A percentile compares a stretch with the other conserved stretches of the same genome.
phyloP scores from a whole-genome alignment of 768 basidiomycete genomes.

The Lenzites betulinus region DNA sequence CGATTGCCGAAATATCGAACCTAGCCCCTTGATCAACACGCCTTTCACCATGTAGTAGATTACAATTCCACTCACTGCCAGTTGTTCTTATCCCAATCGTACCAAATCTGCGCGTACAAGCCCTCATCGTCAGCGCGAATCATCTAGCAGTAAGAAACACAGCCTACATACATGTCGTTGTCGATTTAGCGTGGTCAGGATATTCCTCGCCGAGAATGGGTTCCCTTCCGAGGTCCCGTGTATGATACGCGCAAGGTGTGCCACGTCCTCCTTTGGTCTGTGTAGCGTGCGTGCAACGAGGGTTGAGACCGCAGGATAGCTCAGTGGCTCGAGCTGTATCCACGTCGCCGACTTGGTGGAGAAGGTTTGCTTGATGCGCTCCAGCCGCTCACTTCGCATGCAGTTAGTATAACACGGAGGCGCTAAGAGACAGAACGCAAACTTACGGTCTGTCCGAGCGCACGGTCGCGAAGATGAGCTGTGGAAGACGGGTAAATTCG shows the following conservation, averaged over 20 bases:
- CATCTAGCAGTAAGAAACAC: not conserved
- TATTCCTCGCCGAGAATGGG: slow-evolving; percentile 67
- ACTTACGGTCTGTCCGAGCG: slow-evolving; percentile 57
- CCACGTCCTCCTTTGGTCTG: slow-evolving; percentile 55
- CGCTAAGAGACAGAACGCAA: not conserved
- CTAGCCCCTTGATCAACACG: slow-evolving; percentile 31
- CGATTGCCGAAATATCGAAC: slow-evolving; percentile 58
- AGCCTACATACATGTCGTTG: slow-evolving; percentile 55
- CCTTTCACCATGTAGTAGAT: not conserved
- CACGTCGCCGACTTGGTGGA: slow-evolving; percentile 61
- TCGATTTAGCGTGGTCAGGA: slow-evolving; percentile 63
- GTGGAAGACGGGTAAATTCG: not conserved
- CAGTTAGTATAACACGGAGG: not conserved
- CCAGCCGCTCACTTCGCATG: slow-evolving; percentile 42
- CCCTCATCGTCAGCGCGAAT: not conserved
- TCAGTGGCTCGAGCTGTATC: slow-evolving; percentile 65
- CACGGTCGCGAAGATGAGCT: slow-evolving; percentile 68
- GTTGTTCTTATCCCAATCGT: slow-evolving; percentile 62
- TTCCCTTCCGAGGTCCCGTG: slow-evolving; percentile 64
- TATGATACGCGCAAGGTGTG: slow-evolving; percentile 55
- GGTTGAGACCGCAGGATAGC: slow-evolving; percentile 54
- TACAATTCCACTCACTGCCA: slow-evolving; percentile 54
- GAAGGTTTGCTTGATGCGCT: slow-evolving; percentile 59
- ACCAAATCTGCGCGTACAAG: slow-evolving; percentile 50
- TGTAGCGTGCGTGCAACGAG: slow-evolving; percentile 68